phyloP scores from a whole-genome alignment of 495 filamentous ascomycete species.

The Letharia columbiana region DNA sequence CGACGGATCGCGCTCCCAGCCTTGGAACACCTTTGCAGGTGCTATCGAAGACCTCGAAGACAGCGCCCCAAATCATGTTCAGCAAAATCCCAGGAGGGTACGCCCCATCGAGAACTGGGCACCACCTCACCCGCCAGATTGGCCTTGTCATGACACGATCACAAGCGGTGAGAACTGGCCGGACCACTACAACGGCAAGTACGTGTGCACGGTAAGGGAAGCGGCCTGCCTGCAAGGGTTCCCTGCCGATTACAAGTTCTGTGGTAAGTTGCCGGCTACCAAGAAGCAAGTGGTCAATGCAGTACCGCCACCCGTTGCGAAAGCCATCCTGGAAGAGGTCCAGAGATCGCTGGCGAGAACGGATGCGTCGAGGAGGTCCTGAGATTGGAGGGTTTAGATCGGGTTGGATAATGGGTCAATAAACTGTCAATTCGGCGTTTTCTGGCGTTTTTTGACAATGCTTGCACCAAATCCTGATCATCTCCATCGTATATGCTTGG shows the following conservation, averaged over 20 bases:
- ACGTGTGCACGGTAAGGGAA: neutral
- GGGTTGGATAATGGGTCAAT: neutral
- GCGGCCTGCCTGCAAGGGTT: slow-evolving; percentile 3
- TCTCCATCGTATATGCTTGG: neutral
- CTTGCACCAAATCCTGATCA: neutral
- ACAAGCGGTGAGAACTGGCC: slow-evolving; percentile 17
- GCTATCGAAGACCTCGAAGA: neutral
- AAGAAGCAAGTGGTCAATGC: neutral
- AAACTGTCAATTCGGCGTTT: neutral
- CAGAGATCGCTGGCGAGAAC: neutral
- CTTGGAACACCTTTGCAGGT: neutral
- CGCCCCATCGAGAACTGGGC: no score
- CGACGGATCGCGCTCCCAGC: neutral
- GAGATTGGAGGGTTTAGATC: neutral
- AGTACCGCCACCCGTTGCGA: neutral
- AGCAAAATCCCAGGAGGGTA: no score
- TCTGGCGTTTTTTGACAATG: neutral
- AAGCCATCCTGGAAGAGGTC: neutral
- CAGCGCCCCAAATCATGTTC: no score
- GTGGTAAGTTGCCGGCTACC: neutral
- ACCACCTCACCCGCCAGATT: no score
- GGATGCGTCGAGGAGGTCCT: neutral
- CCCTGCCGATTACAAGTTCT: neutral
- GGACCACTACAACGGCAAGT: neutral
- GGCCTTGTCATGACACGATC: neutral